phyloP scores from a whole-genome alignment of 2,329 filamentous ascomycete species.

The Apiospora koreana region DNA sequence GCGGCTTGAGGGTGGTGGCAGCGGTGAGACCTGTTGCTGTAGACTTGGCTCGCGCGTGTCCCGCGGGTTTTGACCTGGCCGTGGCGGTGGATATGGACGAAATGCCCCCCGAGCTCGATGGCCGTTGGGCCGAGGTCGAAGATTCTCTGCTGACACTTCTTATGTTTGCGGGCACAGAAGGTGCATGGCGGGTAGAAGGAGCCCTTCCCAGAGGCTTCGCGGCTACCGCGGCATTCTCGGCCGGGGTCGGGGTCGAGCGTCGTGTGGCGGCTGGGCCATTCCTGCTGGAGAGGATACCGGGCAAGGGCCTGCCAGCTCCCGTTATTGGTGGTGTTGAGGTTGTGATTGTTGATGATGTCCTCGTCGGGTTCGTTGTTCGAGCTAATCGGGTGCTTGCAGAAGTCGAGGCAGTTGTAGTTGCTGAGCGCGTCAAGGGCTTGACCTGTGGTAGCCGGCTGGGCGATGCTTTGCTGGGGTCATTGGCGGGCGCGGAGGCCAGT shows the following conservation, averaged over 20 bases:
- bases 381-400: background rate
- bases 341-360: background rate
- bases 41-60: constrained; percentile 43
- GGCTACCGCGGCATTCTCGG: constrained; percentile 17
- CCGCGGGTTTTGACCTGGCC: constrained; percentile 16
- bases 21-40: constrained; percentile 39
- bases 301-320: constrained; percentile 10
- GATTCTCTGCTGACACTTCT: constrained; percentile 14
- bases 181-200: constrained; percentile 26
- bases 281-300: background rate
- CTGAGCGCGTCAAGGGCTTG: constrained; percentile 42
- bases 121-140: constrained; percentile 16
- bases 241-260: constrained; percentile 15
- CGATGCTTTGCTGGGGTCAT: constrained; percentile 38
- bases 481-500: constrained; percentile 20
- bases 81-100: constrained; percentile 20
- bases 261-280: constrained; percentile 10
- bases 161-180: constrained; percentile 1
- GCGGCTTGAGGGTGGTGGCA: constrained; percentile 33
- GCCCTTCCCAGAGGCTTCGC: constrained; percentile 27
- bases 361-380: constrained; percentile 7
- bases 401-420: constrained; percentile 23
- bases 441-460: constrained; percentile 50
- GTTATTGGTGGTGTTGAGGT: constrained; percentile 17
- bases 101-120: constrained; percentile 30